Conservation (phyloP, 108 stramenopile genomes). For the Licmophora abbreviata region DNA sequence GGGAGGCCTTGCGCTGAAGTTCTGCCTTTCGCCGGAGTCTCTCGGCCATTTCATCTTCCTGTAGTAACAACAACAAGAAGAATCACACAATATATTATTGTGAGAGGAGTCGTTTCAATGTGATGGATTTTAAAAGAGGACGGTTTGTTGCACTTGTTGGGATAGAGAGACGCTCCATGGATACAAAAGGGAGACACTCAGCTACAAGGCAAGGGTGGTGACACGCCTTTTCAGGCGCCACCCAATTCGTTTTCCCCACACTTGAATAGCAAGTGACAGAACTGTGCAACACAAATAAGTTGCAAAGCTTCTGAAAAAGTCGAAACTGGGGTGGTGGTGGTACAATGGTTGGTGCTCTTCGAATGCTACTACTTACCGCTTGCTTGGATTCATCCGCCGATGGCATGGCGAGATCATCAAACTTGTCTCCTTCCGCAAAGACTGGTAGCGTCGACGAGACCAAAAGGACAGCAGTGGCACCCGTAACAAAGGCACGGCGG, state of each 20-base stretch:
- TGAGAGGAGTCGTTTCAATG: slow-evolving; percentile 1
- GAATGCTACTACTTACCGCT: neutral
- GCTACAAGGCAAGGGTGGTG: slow-evolving; percentile 35
- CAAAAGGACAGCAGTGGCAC: neutral
- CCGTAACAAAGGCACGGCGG: too few relatives aligned
- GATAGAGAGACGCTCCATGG: slow-evolving; percentile 65
- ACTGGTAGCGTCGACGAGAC: neutral
- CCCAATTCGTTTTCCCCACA: slow-evolving; percentile 27
- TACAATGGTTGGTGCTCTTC: neutral
- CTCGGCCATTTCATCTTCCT: slow-evolving; percentile 51
- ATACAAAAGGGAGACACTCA: slow-evolving; percentile 48
- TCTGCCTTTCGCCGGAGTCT: slow-evolving; percentile 62
- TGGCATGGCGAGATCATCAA: slow-evolving; percentile 72
- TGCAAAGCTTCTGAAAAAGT: slow-evolving; percentile 38
- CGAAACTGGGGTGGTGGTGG: slow-evolving; percentile 35
- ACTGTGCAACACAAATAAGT: slow-evolving; percentile 16
- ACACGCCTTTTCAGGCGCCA: slow-evolving; percentile 24
- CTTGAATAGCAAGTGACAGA: slow-evolving; percentile 15
- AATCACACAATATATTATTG: neutral
- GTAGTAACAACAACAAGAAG: slow-evolving; percentile 4
- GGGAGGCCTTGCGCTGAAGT: slow-evolving; percentile 55
- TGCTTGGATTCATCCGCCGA: slow-evolving; percentile 41
- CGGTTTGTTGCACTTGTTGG: slow-evolving; percentile 57
- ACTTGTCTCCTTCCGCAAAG: slow-evolving; percentile 11
- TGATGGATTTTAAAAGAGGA: neutral